A percentile compares a stretch with the other conserved stretches of the same genome.
phyloP scores from a whole-genome alignment of 1,284 basidiomycete species.

The Testicularia cyperi region DNA sequence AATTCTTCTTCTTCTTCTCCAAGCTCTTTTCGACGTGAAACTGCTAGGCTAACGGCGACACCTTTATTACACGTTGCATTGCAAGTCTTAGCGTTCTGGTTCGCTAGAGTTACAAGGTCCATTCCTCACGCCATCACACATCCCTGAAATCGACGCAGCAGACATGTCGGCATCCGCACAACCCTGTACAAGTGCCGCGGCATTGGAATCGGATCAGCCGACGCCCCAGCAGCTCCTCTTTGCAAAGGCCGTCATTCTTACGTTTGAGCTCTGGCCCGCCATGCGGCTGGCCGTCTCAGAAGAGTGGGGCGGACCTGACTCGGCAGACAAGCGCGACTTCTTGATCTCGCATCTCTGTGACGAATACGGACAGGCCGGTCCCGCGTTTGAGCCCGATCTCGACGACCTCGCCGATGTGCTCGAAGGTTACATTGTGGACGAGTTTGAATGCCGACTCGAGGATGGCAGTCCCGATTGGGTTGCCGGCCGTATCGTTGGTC shows the following conservation, averaged over 20 bases:
- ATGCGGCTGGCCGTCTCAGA: slow-evolving; percentile 55
- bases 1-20: no score
- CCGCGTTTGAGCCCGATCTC: slow-evolving; percentile 40
- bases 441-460: slow-evolving; percentile 54
- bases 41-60: no score
- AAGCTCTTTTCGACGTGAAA: no score
- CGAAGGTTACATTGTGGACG: slow-evolving; percentile 52
- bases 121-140: no score
- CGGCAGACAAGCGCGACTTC: slow-evolving; percentile 50
- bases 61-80: no score
- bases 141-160: no score
- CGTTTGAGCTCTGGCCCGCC: slow-evolving; percentile 55
- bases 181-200: slow-evolving; percentile 10
- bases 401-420: slow-evolving; percentile 55
- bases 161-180: slow-evolving; percentile 17
- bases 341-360: slow-evolving; percentile 54
- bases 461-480: slow-evolving; percentile 49
- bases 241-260: slow-evolving; percentile 49
- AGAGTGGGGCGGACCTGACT: slow-evolving; percentile 55
- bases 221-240: slow-evolving; percentile 52
- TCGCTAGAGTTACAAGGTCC: no score
- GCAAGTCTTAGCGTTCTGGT: no score
- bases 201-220: slow-evolving; percentile 14
- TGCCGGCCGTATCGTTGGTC: slow-evolving; percentile 41
- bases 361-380: slow-evolving; percentile 38